A percentile compares a stretch with the other conserved stretches of the same genome.
phyloP scores from a whole-genome alignment of 345 rosid species.

The Populus euphratica region DNA sequence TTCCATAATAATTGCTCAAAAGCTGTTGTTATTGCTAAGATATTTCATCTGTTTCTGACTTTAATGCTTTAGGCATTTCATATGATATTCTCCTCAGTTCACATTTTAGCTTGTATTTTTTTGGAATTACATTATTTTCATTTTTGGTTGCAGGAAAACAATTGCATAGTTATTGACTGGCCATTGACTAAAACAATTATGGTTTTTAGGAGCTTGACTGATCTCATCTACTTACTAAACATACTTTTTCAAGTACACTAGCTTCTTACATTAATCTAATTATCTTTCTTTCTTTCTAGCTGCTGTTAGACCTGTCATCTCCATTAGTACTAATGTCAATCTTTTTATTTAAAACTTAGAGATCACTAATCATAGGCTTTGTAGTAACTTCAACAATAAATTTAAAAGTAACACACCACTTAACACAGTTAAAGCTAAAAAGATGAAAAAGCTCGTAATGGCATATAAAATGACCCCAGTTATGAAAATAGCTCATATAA shows the following conservation, averaged over 20 bases:
- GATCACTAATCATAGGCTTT: neutral
- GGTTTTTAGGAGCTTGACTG: constrained; percentile 54
- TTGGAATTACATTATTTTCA: constrained; percentile 1
- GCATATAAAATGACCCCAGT: neutral
- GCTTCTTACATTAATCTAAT: neutral
- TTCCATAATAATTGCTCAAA: neutral
- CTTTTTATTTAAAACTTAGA: neutral
- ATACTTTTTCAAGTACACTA: constrained; percentile 74
- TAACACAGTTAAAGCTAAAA: neutral
- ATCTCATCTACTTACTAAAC: constrained; percentile 59
- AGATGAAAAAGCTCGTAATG: neutral
- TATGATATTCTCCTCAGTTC: neutral
- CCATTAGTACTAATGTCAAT: neutral
- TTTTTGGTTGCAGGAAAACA: constrained; percentile 42
- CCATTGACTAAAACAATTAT: constrained; percentile 43
- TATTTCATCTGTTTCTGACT: neutral
- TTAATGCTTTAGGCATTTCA: neutral
- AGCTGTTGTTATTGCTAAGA: neutral
- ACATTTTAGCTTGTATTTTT: neutral
- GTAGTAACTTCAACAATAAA: neutral
- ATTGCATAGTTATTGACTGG: constrained; percentile 54
- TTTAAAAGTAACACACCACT: neutral
- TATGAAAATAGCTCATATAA: neutral
- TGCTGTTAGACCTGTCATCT: neutral
- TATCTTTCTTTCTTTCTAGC: constrained; percentile 1